A percentile compares a stretch with the other conserved stretches of the same genome.
phyloP scores from a whole-genome alignment of 768 basidiomycete species.

The Termitomyces sp. region DNA sequence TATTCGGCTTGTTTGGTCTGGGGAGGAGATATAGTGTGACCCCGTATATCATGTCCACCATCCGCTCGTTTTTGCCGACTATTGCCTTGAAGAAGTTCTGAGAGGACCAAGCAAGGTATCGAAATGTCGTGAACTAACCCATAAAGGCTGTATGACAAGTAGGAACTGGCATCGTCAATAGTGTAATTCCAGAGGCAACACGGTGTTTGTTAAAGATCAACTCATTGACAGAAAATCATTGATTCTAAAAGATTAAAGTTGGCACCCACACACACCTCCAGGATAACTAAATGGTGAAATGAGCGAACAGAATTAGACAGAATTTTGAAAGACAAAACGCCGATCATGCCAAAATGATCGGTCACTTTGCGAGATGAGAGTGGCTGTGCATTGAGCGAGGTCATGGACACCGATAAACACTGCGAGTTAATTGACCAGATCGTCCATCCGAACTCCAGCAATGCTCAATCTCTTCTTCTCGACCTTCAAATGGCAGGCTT shows the following conservation, averaged over 20 bases:
- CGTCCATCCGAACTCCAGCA: slow-evolving; percentile 32
- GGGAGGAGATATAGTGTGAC: slow-evolving; percentile 5
- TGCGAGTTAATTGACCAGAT: slow-evolving; percentile 39
- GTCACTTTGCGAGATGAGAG: neutral
- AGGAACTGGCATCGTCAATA: slow-evolving; percentile 15
- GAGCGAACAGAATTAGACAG: neutral
- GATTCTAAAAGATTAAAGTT: neutral
- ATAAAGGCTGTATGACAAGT: slow-evolving; percentile 11
- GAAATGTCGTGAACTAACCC: slow-evolving; percentile 2
- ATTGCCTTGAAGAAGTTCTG: slow-evolving; percentile 3
- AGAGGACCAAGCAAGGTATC: neutral
- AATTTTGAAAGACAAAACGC: neutral
- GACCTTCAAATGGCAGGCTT: slow-evolving; percentile 51
- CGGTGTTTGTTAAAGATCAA: slow-evolving; percentile 8
- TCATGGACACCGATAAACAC: slow-evolving; percentile 28
- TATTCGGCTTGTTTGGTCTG: slow-evolving; percentile 7
- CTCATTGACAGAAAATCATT: slow-evolving; percentile 1
- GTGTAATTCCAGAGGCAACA: slow-evolving; percentile 16
- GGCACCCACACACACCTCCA: too few relatives aligned
- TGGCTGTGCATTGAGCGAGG: slow-evolving; percentile 9
- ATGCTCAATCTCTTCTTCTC: slow-evolving; percentile 39
- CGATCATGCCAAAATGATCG: slow-evolving; percentile 6
- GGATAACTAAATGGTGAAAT: slow-evolving; percentile 2
- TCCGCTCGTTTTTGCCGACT: neutral
- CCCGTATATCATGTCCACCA: slow-evolving; percentile 13